These are phyloP conservation scores for Aureobasidium pullulans DNA, from an alignment of 2,329 filamentous ascomycete species.

Conservation along the genomic window DNA sequence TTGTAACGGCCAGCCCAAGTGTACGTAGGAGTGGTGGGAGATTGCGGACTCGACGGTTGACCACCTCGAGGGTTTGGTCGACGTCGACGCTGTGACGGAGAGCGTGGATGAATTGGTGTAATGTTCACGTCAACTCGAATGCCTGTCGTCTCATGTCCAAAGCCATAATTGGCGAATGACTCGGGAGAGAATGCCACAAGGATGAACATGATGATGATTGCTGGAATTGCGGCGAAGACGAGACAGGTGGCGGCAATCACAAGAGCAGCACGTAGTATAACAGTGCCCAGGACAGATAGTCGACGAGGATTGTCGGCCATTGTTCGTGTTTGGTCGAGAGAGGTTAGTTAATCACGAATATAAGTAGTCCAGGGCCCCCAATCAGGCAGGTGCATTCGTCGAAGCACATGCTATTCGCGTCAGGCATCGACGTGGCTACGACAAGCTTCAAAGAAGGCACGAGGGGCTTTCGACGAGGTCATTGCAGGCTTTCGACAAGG, in stretches of 20 bases:
- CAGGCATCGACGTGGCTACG: not conserved
- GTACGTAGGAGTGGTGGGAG: not conserved
- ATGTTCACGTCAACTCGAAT: not conserved
- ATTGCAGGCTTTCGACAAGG: not conserved
- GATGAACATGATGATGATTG: not conserved
- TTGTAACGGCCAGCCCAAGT: not conserved
- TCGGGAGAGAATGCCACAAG: not conserved
- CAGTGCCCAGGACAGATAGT: not conserved
- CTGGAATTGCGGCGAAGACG: not conserved
- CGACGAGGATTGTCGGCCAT: not conserved
- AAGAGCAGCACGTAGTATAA: not conserved
- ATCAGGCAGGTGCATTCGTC: not conserved
- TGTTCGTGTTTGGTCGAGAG: not conserved
- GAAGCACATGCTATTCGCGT: not conserved
- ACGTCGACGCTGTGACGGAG: not conserved
- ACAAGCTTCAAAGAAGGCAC: too few species aligned
- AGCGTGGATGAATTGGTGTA: not conserved
- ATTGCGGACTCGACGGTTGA: not conserved
- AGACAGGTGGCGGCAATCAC: not conserved
- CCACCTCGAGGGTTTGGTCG: not conserved
- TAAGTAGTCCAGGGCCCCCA: not conserved
- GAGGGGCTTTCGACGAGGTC: too few species aligned
- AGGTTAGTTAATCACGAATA: not conserved
- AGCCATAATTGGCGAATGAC: not conserved
- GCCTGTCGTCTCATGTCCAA: not conserved